Evolutionary conservation across 2,329 filamentous ascomycete genomes (phyloP), one percentile per base, ranked within the genome.

Genomic region (Simplicillium sp.): DNA sequence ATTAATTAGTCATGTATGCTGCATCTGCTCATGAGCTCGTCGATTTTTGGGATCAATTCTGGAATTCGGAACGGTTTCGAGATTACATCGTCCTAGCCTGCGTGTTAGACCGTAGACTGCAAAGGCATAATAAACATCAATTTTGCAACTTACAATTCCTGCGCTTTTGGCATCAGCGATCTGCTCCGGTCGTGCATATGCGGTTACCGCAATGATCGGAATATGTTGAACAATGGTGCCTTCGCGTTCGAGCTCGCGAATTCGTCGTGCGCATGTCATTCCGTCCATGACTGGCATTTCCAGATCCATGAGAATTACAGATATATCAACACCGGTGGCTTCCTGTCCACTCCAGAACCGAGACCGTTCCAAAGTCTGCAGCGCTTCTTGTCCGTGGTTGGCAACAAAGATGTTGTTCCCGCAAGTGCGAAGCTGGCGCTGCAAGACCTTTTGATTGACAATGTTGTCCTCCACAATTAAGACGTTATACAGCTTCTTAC

Each of bases 201-300:
- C 85, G 31, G 84, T 89, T n/a, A 85, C 82, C n/a, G 81, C 83
- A 50, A 87, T 84, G 49, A 87, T 84, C 3, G 83, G 82, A n/a
- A 87, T 75, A 52, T 86, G 82, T 38, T 68, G 64, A 14, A 71
- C 66, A 37, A 85, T 73, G 28, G 69, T 74, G 15, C 77, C 77
- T 40, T 75, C 67, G 37, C 62, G 64, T 55, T 89, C 82, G 14
- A 85, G 65, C 44, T 82, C 72, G 14, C 85, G 73, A 40, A 90
- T 87, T 44, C 67, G 74, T 34, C 72, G 69, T 11, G 84, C 80
- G 47, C 84, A 87, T 2, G 82, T 82, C 58, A 85, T 75, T 29
- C 85, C 85, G 51, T 89, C 83, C 84, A 88, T 88, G 34, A 87
- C 72, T 1, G 84, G 84, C 84, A 89, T 89, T 53, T 88, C 84